Conservation (phyloP, 345 rosid species). For the Zanthoxylum bungeanum region DNA sequence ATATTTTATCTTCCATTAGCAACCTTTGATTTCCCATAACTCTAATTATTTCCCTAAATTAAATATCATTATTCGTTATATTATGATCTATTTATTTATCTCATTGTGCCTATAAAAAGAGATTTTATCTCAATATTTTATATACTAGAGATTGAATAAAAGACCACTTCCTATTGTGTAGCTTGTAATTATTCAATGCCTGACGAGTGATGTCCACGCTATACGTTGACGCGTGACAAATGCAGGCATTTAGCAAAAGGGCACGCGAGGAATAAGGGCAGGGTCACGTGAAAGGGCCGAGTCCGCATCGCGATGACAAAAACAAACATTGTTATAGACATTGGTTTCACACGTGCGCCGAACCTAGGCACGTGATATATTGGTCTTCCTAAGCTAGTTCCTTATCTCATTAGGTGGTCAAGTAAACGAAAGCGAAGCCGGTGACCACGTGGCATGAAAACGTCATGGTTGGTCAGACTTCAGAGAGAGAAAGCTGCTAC, state of each 20-base stretch:
- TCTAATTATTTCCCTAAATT: no score
- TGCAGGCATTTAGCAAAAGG: background rate
- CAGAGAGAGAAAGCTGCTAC: background rate
- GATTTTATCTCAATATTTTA: no score
- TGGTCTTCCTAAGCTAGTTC: background rate
- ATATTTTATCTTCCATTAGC: no score
- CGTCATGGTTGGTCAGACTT: constrained; percentile 4
- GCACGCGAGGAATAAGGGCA: constrained; percentile 22
- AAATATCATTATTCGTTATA: no score
- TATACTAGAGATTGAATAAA: no score
- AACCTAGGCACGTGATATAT: background rate
- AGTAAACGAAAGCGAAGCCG: background rate
- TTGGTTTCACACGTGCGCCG: constrained; percentile 24
- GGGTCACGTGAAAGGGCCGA: constrained; percentile 28
- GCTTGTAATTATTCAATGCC: no score
- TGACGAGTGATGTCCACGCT: background rate
- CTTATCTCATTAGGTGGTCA: constrained; percentile 15
- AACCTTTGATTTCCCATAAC: no score
- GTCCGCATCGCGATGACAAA: constrained; percentile 23
- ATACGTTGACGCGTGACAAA: background rate
- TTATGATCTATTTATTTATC: no score
- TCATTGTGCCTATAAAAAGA: no score
- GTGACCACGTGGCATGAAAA: constrained; percentile 15
- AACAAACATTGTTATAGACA: background rate
- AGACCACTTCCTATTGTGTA: no score